Evolutionary conservation across 176 grass and related monocot species (phyloP).

Genomic region (Oryza officinalis): DNA sequence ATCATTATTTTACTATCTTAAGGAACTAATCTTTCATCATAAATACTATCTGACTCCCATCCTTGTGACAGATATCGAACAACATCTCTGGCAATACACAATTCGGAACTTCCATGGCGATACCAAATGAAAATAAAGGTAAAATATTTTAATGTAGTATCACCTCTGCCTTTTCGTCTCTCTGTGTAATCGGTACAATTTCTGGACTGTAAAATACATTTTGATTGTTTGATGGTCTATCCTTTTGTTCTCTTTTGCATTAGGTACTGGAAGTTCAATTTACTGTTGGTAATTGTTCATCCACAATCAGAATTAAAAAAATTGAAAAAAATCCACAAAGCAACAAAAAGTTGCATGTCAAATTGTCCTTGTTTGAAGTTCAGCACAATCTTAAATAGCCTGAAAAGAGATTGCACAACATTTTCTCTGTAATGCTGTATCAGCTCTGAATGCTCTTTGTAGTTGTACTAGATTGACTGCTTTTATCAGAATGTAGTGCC

Average conservation of each 20-base stretch:
- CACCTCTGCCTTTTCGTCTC: slow-evolving; percentile 13
- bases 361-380: background rate
- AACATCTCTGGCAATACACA: slow-evolving; percentile 42
- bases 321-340: slow-evolving; percentile 12
- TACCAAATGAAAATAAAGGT: slow-evolving; percentile 53
- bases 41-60: slow-evolving; percentile 44
- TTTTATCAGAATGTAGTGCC: slow-evolving; percentile 17
- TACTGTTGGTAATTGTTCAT: slow-evolving; percentile 26
- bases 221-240: slow-evolving; percentile 1
- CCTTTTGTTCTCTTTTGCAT: background rate
- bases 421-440: background rate
- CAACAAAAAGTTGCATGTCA: background rate
- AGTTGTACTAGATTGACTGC: slow-evolving; percentile 18
- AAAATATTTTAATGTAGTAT: slow-evolving; percentile 27
- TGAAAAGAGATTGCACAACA: background rate
- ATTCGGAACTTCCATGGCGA: slow-evolving; percentile 33
- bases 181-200: background rate
- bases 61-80: slow-evolving; percentile 53
- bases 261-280: background rate
- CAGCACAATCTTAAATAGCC: background rate
- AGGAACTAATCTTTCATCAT: slow-evolving; percentile 36
- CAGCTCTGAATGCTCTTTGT: slow-evolving; percentile 17
- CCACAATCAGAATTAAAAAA: background rate
- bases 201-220: slow-evolving; percentile 19
- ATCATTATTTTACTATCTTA: slow-evolving; percentile 25